Percentiles rank a stretch among this genome's conserved stretches.
phyloP scores from a whole-genome alignment of 225 moss, liverwort and hornwort genomes.

The Straminergon stramineum region DNA sequence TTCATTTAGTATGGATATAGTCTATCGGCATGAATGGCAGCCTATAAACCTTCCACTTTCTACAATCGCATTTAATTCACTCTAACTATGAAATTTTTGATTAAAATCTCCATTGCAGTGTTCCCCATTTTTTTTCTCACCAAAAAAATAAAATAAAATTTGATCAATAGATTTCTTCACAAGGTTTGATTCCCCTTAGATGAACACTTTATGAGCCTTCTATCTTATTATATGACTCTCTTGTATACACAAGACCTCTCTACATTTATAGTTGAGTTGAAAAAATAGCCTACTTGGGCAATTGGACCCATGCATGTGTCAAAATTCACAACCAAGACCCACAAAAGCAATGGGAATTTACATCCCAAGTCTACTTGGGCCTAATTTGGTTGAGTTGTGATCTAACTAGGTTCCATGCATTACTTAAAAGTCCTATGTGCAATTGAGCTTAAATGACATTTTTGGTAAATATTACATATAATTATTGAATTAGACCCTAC shows the following conservation, averaged over 20 bases:
- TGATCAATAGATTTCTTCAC: too few relatives aligned
- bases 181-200: too few relatives aligned
- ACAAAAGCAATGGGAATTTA: neutral
- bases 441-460: neutral
- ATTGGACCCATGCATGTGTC: fast-evolving
- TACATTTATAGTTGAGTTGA: neutral
- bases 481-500: neutral
- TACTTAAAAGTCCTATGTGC: neutral
- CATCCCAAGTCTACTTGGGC: neutral
- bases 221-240: neutral
- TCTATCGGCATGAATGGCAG: too few relatives aligned
- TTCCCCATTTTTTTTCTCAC: too few relatives aligned
- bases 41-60: too few relatives aligned
- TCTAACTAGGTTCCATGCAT: neutral
- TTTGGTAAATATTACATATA: neutral
- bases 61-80: too few relatives aligned
- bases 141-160: too few relatives aligned
- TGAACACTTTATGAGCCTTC: too few relatives aligned
- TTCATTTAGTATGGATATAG: too few relatives aligned
- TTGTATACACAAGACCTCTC: fast-evolving
- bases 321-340: neutral
- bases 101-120: too few relatives aligned
- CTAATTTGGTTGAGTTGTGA: neutral
- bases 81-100: too few relatives aligned
- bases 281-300: neutral